Base-by-base conservation (phyloP, 2,329 filamentous ascomycete species). In the Hymenoscyphus albidus region DNA sequence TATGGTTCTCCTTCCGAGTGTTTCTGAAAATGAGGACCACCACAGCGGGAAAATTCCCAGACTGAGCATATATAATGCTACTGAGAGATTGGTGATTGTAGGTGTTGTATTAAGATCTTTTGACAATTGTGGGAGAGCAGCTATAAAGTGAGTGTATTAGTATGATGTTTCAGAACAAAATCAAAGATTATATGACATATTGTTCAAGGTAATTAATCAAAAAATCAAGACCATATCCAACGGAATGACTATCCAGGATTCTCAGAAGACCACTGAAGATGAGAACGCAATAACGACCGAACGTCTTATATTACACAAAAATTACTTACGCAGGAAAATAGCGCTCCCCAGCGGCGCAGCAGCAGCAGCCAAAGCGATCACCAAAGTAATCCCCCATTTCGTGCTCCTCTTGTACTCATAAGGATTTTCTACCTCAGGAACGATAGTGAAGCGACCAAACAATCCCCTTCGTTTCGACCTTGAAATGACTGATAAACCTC, bases 21-120 rank as follows among this genome's bases (percentile, higher is more conserved):
- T 81, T 71, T 95, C 92, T 9, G 89, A 92, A 72, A 95, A 93
- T 1, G 88, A 88, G 0, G 89, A 92, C 77, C 78, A 95, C 91
- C 91, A 95, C 0, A 96, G 81, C 0, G 92, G 92, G 70, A 93
- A 94, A 56, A 95, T 91, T 63, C 87, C 85, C 90, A 95, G 92
- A 70, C 85, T 80, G 4, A 95, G 80, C 90, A 95, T 92, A 75
- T 93, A 95, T 64, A 94, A 77, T 0, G 91, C 89, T 0, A 95
- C 85, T 0, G 88, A 88, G 64, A 95, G 74, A 75, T 95, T 96
- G 63, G 88, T 86, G 16, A 91, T 78, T 0, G 90, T 89, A 14
- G 85, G 77, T 0, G 84, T 83, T 13, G 87, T 82, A 68, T 88
- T 69, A 55, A 95, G 80, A 27, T 90, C 86, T 3, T 73, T 72